These are phyloP conservation scores for Fomitopsis betulina DNA, from an alignment of 1,284 basidiomycete species.

Conservation along the genomic window DNA sequence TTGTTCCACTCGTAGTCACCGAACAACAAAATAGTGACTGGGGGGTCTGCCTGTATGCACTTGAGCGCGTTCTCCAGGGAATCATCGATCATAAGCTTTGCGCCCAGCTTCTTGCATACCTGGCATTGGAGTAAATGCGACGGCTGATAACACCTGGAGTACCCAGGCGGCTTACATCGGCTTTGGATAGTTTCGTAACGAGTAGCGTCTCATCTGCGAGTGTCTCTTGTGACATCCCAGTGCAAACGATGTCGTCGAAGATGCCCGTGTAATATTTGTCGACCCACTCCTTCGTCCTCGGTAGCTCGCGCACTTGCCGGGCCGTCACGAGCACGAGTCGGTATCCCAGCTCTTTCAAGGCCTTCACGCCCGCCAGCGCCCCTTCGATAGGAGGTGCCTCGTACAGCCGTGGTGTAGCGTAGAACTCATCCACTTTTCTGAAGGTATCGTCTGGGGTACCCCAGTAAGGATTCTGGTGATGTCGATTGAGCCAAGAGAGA, in stretches of 20 bases:
- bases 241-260: conserved; percentile 71
- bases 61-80: conserved; percentile 73
- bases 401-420: conserved; percentile 47
- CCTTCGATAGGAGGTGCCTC: conserved; percentile 55
- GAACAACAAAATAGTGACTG: conserved; percentile 63
- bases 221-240: conserved; percentile 64
- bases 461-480: conserved; percentile 43
- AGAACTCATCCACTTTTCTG: conserved; percentile 58
- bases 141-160: background rate
- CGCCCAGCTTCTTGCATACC: conserved; percentile 62
- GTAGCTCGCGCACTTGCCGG: conserved; percentile 50
- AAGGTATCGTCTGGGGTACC: conserved; percentile 60
- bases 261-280: conserved; percentile 62
- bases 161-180: conserved; percentile 42
- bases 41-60: conserved; percentile 38
- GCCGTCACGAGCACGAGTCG: conserved; percentile 74
- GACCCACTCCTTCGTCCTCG: conserved; percentile 66
- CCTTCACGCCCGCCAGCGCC: conserved; percentile 55
- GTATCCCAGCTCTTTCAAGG: conserved; percentile 61
- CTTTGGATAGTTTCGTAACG: conserved; percentile 61
- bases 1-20: conserved; percentile 78
- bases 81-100: conserved; percentile 72
- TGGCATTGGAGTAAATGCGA: conserved; percentile 19
- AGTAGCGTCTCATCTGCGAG: conserved; percentile 44
- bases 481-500: background rate